Conservation (phyloP, 1,139 yeast species). For the Saccharomyces hybrid region DNA sequence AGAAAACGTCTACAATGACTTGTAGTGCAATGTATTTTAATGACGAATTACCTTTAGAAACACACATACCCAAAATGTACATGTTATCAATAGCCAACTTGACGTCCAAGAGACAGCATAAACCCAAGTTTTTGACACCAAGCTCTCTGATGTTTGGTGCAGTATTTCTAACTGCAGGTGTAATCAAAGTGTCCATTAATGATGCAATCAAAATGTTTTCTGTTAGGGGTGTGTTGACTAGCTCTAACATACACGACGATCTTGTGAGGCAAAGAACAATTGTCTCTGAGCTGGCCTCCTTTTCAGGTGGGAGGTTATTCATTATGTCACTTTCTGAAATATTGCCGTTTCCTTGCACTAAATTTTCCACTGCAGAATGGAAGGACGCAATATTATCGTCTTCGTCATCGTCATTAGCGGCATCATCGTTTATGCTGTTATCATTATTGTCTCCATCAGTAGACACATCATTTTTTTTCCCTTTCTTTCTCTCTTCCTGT, state of each 20-base stretch:
- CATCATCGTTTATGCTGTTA: slow-evolving; percentile 20
- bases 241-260: slow-evolving; percentile 63
- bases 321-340: slow-evolving; percentile 14
- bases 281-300: slow-evolving; percentile 35
- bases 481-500: slow-evolving; percentile 11
- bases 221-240: slow-evolving; percentile 57
- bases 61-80: slow-evolving; percentile 58
- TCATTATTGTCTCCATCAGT: slow-evolving; percentile 22
- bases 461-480: slow-evolving; percentile 1
- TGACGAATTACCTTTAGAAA: slow-evolving; percentile 48
- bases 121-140: slow-evolving; percentile 71
- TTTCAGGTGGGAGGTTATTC: slow-evolving; percentile 21
- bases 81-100: slow-evolving; percentile 55
- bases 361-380: slow-evolving; percentile 45
- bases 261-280: slow-evolving; percentile 61
- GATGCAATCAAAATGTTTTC: slow-evolving; percentile 66
- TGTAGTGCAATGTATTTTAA: slow-evolving; percentile 57
- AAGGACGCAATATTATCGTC: slow-evolving; percentile 37
- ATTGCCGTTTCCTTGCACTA: slow-evolving; percentile 19
- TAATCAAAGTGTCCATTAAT: slow-evolving; percentile 65
- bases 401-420: slow-evolving; percentile 31
- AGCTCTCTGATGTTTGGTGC: slow-evolving; percentile 55
- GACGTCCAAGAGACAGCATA: slow-evolving; percentile 66
- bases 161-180: slow-evolving; percentile 66
- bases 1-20: slow-evolving; percentile 68